Conservation (phyloP, 2,329 filamentous ascomycete genomes). For the Daldinia eschscholtzii region DNA sequence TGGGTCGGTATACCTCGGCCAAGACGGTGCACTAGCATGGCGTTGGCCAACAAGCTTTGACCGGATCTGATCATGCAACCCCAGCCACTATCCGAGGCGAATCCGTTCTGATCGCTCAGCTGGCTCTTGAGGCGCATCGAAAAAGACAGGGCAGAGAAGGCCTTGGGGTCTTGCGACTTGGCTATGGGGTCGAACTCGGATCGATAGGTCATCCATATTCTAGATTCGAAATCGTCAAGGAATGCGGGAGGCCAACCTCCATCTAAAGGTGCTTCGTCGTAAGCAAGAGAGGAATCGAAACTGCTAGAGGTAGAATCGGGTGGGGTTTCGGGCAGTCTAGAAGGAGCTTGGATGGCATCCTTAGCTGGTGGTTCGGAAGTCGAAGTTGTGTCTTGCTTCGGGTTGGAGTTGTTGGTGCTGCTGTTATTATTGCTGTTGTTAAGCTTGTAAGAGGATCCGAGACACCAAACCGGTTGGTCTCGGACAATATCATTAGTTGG, state of each 20-base stretch:
- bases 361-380: constrained; percentile 36
- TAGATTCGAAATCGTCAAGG: constrained; percentile 91
- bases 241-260: constrained; percentile 86
- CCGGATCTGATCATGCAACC: constrained; percentile 99
- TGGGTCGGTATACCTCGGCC: constrained; percentile 75
- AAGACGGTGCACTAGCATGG: constrained; percentile 77
- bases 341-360: constrained; percentile 35
- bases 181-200: constrained; percentile 87
- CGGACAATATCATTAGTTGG: constrained; percentile 80
- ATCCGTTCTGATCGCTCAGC: constrained; percentile 81
- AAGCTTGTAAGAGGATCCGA: constrained; percentile 69
- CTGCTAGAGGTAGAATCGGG: constrained; percentile 65
- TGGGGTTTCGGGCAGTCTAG: constrained; percentile 59
- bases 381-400: constrained; percentile 37
- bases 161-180: constrained; percentile 80
- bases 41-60: constrained; percentile 91
- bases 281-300: constrained; percentile 65
- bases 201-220: constrained; percentile 96
- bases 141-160: constrained; percentile 79
- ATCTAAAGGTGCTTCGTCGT: constrained; percentile 60
- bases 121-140: constrained; percentile 86
- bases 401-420: constrained; percentile 44
- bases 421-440: constrained; percentile 45
- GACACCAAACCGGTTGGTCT: constrained; percentile 84
- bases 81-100: constrained; percentile 95